Evolutionary conservation across 164 flowering plant genomes (phyloP).

Genomic region (Pachysandra terminalis): DNA sequence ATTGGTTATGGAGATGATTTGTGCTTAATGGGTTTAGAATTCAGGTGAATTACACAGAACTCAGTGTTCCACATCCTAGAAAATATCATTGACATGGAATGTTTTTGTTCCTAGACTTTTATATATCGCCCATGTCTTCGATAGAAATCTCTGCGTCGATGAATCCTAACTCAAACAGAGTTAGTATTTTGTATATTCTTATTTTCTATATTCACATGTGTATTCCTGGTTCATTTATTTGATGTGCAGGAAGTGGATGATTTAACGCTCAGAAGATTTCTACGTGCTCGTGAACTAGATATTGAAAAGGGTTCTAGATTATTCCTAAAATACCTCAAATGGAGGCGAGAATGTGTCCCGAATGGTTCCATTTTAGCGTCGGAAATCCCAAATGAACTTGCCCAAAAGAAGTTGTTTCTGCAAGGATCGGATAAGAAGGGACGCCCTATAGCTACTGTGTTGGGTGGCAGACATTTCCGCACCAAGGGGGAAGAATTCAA

Average conservation of each 20-base stretch:
- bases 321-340: slow-evolving; percentile 60
- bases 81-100: no score
- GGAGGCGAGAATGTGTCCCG: slow-evolving; percentile 63
- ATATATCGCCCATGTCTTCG: no score
- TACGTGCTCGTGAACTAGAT: slow-evolving; percentile 75
- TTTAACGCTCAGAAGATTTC: slow-evolving; percentile 66
- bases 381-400: slow-evolving; percentile 49
- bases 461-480: slow-evolving; percentile 37
- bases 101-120: no score
- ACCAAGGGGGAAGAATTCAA: slow-evolving; percentile 65
- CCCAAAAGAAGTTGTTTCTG: slow-evolving; percentile 66
- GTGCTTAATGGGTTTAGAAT: no score
- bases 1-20: no score
- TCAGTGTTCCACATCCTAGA: no score
- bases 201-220: no score
- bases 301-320: slow-evolving; percentile 57
- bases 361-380: slow-evolving; percentile 50
- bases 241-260: slow-evolving; percentile 61
- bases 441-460: slow-evolving; percentile 39
- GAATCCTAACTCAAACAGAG: no score
- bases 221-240: no score
- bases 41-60: no score
- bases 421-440: slow-evolving; percentile 75
- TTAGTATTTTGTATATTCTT: no score
- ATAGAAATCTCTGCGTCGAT: no score